Evolutionary conservation across 306 rosid species (phyloP), one percentile per base, ranked within the genome.

Genomic region (Leucaena leucocephala): DNA sequence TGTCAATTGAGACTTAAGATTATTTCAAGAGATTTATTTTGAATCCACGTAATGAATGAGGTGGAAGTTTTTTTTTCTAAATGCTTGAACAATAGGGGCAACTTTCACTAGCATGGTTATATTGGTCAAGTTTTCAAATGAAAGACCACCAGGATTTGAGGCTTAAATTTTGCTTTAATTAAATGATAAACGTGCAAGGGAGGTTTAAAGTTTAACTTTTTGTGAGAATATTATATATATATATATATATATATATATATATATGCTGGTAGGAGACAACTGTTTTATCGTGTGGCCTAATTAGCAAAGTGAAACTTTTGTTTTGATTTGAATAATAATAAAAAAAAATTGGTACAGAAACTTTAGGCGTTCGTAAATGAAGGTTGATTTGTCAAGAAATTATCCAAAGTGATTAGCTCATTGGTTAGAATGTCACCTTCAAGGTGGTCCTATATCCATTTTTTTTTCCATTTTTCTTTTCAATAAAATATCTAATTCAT

Each of bases 381-480:
- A 40, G 58, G 42, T 21, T 67, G n/a, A 33, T 67, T 46, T 61
- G 75, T 54, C 52, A 64, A 65, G 61, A 73, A 52, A 42, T 38
- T 43, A 73, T 64, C 64, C 43, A 68, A 57, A 66, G 44, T 34
- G 40, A 74, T 55, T 40, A n/a, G 74, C 72, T 49, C 21, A 38
- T 43, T 55, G 70, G 80, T 81, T 74, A 74, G 76, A 75, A 73
- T 55, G 84, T 74, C 80, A 65, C 54, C 54, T 66, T 74, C 80
- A 67, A 55, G 61, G 66, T 66, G 79, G 75, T 74, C 79, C 79
- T 36, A 10, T 22, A 14, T 19, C 14, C 42, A 35, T 46, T 44
- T 16, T 12, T 11, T 1, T 68, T 11, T 4, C 1, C 0, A 0
- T 2, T 12, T 21, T 44, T 55, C 2, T 7, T 44, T 12, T 2